These are phyloP conservation scores for Cryphonectria nitschkei DNA, from an alignment of 2,329 filamentous ascomycete species.

Conservation along the genomic window DNA sequence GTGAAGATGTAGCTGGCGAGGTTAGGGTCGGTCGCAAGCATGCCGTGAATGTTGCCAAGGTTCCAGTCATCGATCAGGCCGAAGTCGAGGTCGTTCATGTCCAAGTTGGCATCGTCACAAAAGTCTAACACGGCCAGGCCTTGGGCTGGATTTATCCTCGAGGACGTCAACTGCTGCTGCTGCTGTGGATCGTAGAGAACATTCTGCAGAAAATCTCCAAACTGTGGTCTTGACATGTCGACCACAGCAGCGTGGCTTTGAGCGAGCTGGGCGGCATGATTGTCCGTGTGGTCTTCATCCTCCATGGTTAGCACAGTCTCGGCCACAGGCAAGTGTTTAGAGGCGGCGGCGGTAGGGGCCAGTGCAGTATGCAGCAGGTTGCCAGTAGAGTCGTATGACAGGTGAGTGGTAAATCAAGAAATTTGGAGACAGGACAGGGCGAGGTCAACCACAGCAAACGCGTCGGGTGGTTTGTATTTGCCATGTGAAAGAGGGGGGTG, in stretches of 20 bases:
- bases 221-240: slow-evolving; percentile 45
- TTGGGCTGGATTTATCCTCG: slow-evolving; percentile 44
- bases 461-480: not conserved
- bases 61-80: slow-evolving; percentile 55
- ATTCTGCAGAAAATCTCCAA: slow-evolving; percentile 55
- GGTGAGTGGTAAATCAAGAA: not conserved
- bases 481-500: not conserved
- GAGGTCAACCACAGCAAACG: not conserved
- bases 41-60: slow-evolving; percentile 39
- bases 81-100: slow-evolving; percentile 57
- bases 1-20: slow-evolving; percentile 30
- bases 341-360: not conserved
- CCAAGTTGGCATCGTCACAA: slow-evolving; percentile 52
- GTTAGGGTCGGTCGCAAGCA: slow-evolving; percentile 26
- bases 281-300: slow-evolving; percentile 28
- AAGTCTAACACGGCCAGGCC: slow-evolving; percentile 53
- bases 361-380: not conserved
- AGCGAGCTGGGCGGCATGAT: slow-evolving; percentile 24
- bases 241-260: slow-evolving; percentile 26
- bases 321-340: not conserved
- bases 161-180: slow-evolving; percentile 38
- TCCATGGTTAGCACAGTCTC: slow-evolving; percentile 19
- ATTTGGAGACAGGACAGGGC: not conserved
- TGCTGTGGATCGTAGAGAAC: slow-evolving; percentile 48
- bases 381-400: not conserved